phyloP scores from a whole-genome alignment of 495 filamentous ascomycete genomes.

The Xylaria flabelliformis region DNA sequence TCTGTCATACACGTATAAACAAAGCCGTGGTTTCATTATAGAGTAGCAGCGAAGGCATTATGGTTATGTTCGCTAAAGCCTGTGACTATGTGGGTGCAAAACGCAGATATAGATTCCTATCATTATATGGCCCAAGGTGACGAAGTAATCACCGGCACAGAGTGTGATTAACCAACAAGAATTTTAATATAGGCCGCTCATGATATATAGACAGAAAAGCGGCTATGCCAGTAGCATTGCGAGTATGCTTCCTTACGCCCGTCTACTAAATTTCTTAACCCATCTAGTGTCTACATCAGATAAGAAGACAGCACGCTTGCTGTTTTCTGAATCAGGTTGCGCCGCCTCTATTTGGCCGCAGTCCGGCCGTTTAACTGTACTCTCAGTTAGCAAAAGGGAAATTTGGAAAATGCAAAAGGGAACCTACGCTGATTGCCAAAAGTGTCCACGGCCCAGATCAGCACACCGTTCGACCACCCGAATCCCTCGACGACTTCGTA shows the following conservation, averaged over 20 bases:
- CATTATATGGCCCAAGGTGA: neutral
- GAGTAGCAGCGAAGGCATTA: neutral
- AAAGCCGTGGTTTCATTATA: neutral
- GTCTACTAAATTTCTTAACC: slow-evolving; percentile 47
- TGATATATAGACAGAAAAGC: neutral
- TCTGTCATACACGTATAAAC: neutral
- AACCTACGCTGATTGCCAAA: slow-evolving; percentile 45
- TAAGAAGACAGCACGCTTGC: slow-evolving; percentile 50
- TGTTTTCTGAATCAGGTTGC: slow-evolving; percentile 32
- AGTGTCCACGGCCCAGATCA: slow-evolving; percentile 56
- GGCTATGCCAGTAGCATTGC: neutral
- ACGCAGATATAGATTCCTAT: neutral
- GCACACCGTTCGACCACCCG: slow-evolving; percentile 59
- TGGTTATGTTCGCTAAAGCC: neutral
- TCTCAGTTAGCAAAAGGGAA: slow-evolving; percentile 1
- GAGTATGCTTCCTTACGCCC: slow-evolving; percentile 10
- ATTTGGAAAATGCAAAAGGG: neutral
- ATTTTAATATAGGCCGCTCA: slow-evolving; percentile 12
- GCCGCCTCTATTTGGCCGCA: slow-evolving; percentile 53
- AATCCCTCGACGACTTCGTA: slow-evolving; percentile 60
- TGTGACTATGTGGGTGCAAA: neutral
- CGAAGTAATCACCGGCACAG: neutral
- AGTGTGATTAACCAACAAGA: neutral
- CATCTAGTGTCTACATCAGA: slow-evolving; percentile 46
- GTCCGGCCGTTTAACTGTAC: slow-evolving; percentile 44